Conservation (phyloP, 345 rosid species). For the Xanthoceras sorbifolium region DNA sequence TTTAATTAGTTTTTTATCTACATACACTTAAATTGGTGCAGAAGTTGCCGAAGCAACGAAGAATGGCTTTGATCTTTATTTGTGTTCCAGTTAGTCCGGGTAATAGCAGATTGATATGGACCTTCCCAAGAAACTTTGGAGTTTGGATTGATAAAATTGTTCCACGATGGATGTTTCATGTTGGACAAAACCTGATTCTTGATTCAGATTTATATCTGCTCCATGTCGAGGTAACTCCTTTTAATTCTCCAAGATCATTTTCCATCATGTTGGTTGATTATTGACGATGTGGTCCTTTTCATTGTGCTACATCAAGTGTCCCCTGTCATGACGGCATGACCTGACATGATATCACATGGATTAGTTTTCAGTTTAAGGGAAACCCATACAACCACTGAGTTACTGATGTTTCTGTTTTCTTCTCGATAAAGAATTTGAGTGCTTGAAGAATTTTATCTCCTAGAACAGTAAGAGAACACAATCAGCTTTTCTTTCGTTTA, state of each 20-base stretch:
- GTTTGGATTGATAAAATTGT: slow-evolving; percentile 66
- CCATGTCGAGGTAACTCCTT: slow-evolving; percentile 65
- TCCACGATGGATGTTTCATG: slow-evolving; percentile 87
- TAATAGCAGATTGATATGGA: slow-evolving; percentile 83
- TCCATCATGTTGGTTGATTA: neutral
- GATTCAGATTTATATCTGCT: slow-evolving; percentile 92
- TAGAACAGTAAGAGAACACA: neutral
- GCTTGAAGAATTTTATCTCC: neutral
- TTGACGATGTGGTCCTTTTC: neutral
- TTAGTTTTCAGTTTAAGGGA: neutral
- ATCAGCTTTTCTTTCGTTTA: neutral
- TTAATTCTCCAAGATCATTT: neutral
- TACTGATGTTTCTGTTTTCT: neutral
- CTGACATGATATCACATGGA: neutral
- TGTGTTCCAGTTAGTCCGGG: slow-evolving; percentile 93
- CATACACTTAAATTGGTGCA: slow-evolving; percentile 19
- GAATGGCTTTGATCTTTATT: slow-evolving; percentile 65
- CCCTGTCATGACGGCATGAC: neutral
- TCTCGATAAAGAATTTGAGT: neutral
- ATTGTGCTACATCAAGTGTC: neutral
- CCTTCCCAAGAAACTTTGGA: slow-evolving; percentile 72
- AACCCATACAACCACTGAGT: neutral
- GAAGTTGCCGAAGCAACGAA: slow-evolving; percentile 32
- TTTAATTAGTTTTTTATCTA: neutral
- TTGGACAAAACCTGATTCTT: slow-evolving; percentile 71